Base-by-base conservation (phyloP, 192 early-diverging fungal species). In the Martensiomyces pterosporus region DNA sequence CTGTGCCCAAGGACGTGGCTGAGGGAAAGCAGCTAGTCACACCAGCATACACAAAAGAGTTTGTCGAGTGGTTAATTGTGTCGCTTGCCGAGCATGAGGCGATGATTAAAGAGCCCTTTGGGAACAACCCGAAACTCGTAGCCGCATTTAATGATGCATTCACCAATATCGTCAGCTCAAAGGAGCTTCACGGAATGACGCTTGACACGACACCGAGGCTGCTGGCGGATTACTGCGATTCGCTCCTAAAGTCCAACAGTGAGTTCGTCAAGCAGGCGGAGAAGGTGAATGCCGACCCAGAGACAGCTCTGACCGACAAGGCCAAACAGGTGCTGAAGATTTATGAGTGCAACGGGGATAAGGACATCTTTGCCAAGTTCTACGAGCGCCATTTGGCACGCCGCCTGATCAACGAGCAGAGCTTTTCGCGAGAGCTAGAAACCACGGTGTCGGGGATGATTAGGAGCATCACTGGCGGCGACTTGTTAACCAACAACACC, bases 281-380 rank as follows among this genome's bases (percentile, higher is more conserved):
- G 29, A 12, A 41, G 12, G 2, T n/a, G 48, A 19, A 13, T 24
- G 46, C 43, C 14, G 25, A 27, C 4, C 24, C 44, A 3, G 48
- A 61, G 22, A 5, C 16, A 16, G 49, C 39, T 32, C 26, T 55
- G 27, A 67, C 71, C 47, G 57, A 52, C 25, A 25, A 41, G 17
- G 27, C 73, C 21, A 23, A 34, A 17, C 47, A 37, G 26, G 43
- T 73, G 41, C 87, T 95, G 84, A 90, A 84, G 2, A 79, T 95
- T 3, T 92, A 91, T 71, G 90, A 92, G 69, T 95, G 87, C 52
- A 81, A 93, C 15, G 89, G 92, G 44, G 90, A 92, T 78, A 92
- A 93, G 75, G 92, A 94, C 64, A 88, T 93, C 6, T 94, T 96
- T 67, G 87, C 92, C 60, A 91, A 92, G 64, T 93, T 92, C 34